phyloP scores from a whole-genome alignment of 2,329 filamentous ascomycete genomes.

The Xylaria multiplex region DNA sequence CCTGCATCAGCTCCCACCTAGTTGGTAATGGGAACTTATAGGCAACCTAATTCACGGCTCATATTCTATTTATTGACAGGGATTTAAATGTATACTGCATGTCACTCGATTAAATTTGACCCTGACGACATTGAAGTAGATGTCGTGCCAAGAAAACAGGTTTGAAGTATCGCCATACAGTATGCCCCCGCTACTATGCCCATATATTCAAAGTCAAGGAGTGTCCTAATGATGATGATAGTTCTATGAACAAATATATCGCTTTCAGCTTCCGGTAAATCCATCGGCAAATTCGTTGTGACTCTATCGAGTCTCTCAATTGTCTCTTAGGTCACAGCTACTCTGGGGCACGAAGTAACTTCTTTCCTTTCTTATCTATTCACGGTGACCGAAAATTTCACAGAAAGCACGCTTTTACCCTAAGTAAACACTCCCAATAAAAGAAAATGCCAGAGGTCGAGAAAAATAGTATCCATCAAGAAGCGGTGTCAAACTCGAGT shows the following conservation, averaged over 20 bases:
- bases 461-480: slow-evolving; percentile 8
- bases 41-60: not conserved
- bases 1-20: not conserved
- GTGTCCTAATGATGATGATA: slow-evolving; percentile 1
- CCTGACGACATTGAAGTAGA: slow-evolving; percentile 24
- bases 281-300: not conserved
- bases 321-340: not conserved
- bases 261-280: not conserved
- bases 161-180: not conserved
- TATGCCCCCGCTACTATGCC: slow-evolving; percentile 3
- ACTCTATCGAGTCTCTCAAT: not conserved
- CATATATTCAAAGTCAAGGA: not conserved
- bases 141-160: slow-evolving; percentile 30
- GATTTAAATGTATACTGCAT: slow-evolving; percentile 1
- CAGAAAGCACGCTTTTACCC: not conserved
- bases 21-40: not conserved
- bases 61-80: not conserved
- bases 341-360: not conserved
- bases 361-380: not conserved
- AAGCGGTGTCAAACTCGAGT: slow-evolving; percentile 18
- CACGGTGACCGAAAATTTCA: not conserved
- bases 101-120: slow-evolving; percentile 4
- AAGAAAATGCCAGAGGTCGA: slow-evolving; percentile 7
- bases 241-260: not conserved
- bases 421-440: not conserved